Evolutionary conservation across 257 asterid genomes (phyloP), one percentile per base, ranked within the genome.

Genomic region (Forsythia viridissima): DNA sequence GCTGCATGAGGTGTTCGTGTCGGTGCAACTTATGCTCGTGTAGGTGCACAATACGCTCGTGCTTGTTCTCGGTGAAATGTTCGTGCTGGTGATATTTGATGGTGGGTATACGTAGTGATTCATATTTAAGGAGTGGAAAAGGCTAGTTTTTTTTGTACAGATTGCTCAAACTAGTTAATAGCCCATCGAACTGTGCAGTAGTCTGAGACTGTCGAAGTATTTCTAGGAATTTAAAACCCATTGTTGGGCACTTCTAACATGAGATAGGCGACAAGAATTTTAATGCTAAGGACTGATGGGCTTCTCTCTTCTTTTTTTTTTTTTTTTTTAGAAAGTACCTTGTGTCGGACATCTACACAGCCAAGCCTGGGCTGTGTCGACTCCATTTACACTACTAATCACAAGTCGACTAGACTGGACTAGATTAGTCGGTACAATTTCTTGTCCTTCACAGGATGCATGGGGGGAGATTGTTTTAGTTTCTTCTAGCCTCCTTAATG

Each of bases 1-100:
- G 85, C 84, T 88, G 94, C 87, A 73, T 84, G 3, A 38, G 82
- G 40, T 84, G 89, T 81, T 82, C 87, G 52, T 89, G 90, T 71
- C 74, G 83, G 81, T 89, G 88, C n/a, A 15, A 51, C n/a, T 0
- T 51, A 15, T 51, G 59, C 16, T 63, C 70, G 8, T 63, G 70
- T 63, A 36, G 40, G 70, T 37, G 84, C 85, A 38, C 88, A 2
- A 85, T 88, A 37, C 87, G 93, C 84, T 89, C 93, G 2, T 93
- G 96, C 82, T 91, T 90, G 87, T 93, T 88, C 40, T 63, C 70
- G 3, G 40, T 8, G 2, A 63, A 63, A 30, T 63, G 70, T n/a
- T 63, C 70, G 40, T 63, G 70, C 38, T 63, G 70, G 40, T 63
- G 40, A 63, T 63, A 63, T 20, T 21, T 63, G 12, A 16, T 63